Evolutionary conservation across 108 stramenopile genomes (phyloP).

Genomic region (Bacterosira constricta): DNA sequence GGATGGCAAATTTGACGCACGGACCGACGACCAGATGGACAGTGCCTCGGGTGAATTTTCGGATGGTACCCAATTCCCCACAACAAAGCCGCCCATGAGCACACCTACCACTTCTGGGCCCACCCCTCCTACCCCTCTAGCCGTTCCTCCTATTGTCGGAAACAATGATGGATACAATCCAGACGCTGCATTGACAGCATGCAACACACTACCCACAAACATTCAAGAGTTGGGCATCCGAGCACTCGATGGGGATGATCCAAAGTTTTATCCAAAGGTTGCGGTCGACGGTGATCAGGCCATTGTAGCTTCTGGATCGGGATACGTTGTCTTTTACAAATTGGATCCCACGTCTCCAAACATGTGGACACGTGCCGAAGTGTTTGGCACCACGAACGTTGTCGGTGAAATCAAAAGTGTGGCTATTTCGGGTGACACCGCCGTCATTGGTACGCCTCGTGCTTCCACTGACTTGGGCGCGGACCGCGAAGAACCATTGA

Average conservation of each 20-base stretch:
- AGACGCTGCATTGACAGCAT: background rate
- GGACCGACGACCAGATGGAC: no score
- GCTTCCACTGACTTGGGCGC: constrained; percentile 8
- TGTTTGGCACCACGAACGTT: constrained; percentile 9
- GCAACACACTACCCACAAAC: background rate
- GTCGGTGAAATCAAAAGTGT: constrained; percentile 12
- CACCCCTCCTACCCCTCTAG: no score
- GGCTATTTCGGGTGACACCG: constrained; percentile 13
- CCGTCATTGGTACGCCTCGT: constrained; percentile 16
- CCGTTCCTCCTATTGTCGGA: no score
- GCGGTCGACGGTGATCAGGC: constrained; percentile 26
- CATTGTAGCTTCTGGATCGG: constrained; percentile 15
- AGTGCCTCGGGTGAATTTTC: no score
- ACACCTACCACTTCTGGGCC: no score
- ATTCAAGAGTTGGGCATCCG: constrained; percentile 11
- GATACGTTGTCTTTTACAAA: constrained; percentile 17
- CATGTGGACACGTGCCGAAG: constrained; percentile 6
- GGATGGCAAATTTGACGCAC: no score
- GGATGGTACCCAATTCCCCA: no score
- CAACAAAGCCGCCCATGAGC: no score
- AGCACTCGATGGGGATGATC: background rate
- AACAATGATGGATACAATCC: background rate
- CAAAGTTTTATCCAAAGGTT: constrained; percentile 1
- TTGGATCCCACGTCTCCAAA: background rate
- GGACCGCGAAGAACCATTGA: background rate